Base-by-base conservation (phyloP, 768 basidiomycete species). In the Leccinum pellstonianum region DNA sequence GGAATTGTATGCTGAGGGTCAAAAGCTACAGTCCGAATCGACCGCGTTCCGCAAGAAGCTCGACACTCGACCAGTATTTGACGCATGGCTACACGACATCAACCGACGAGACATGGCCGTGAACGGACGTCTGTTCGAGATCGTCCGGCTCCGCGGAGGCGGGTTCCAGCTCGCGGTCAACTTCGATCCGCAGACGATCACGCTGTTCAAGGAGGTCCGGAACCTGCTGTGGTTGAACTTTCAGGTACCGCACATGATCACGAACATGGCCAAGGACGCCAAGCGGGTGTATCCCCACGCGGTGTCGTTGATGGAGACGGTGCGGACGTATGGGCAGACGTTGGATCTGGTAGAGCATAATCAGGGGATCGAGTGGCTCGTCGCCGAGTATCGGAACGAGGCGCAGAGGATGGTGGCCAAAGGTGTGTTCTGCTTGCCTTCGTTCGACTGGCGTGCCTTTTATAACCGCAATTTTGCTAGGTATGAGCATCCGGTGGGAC, bases 1-100 rank as follows among this genome's bases (percentile, higher is more conserved):
- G 96, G 95, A 98, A 69, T 86, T 94, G 60, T 98, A 99, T 66
- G 95, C 96, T n/a, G 97, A 99, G 68, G 97, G 97, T 6, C 95
- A 98, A 75, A 96, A 95, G 67, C 87, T 99, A 1, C 94, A 98
- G 68, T 87, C 89, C 29, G 97, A 98, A 74, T 89, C 86, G 50
- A 78, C 84, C 4, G 90, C 93, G 0, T 99, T 99, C 83, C 86
- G 93, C 50, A 92, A 91, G 75, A 99, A 98, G 76, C 87, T 98
- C 52, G 95, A 98, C 70, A 97, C 95, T 0, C 82, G 87, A 10
- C 91, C 93, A 0, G 90, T 99, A 11, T 98, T 88, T 71, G 95
- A 98, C 0, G 96, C 96, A 0, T 99, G 97, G 97, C 77, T 98
- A 64, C 86, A 88, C 64, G 97, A 99, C 62, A 97, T 98, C 80